Conservation (phyloP, 768 basidiomycete genomes). For the Phaeotremella skinneri region DNA sequence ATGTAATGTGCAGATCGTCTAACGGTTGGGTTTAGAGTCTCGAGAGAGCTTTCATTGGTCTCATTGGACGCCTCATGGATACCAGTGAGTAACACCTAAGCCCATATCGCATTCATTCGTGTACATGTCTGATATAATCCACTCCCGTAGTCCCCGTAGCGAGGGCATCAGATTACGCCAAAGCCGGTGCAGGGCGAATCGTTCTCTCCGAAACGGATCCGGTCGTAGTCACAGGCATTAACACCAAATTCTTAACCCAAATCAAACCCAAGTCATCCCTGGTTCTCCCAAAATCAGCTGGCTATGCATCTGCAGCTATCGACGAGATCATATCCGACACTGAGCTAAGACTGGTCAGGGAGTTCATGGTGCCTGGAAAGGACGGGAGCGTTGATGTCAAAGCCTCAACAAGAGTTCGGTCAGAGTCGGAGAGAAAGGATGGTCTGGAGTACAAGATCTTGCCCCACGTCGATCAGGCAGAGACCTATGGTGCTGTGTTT, state of each 20-base stretch:
- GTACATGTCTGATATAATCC: neutral
- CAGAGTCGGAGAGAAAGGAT: conserved; percentile 45
- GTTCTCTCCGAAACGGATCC: conserved; percentile 72
- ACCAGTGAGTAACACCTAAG: conserved; percentile 64
- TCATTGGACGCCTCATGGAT: conserved; percentile 76
- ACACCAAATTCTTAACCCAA: conserved; percentile 74
- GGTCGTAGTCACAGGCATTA: conserved; percentile 74
- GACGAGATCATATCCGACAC: conserved; percentile 86
- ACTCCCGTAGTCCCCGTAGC: conserved; percentile 73
- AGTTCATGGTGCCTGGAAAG: conserved; percentile 46
- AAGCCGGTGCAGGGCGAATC: conserved; percentile 69
- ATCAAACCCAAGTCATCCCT: conserved; percentile 54
- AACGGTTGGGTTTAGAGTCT: conserved; percentile 59
- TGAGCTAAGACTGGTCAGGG: conserved; percentile 56
- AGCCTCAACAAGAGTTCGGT: conserved; percentile 39
- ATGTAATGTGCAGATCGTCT: neutral
- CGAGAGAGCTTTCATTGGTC: conserved; percentile 73
- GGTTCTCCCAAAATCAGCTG: conserved; percentile 75
- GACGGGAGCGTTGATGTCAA: conserved; percentile 49
- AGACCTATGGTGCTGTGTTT: conserved; percentile 93
- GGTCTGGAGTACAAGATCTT: conserved; percentile 79
- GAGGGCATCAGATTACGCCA: conserved; percentile 83
- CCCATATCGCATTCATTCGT: neutral
- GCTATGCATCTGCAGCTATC: conserved; percentile 76
- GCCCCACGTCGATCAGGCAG: conserved; percentile 86